Evolutionary conservation across 129 eudicot genomes (phyloP), one percentile per base, ranked within the genome.

Genomic region (Logfia minima): DNA sequence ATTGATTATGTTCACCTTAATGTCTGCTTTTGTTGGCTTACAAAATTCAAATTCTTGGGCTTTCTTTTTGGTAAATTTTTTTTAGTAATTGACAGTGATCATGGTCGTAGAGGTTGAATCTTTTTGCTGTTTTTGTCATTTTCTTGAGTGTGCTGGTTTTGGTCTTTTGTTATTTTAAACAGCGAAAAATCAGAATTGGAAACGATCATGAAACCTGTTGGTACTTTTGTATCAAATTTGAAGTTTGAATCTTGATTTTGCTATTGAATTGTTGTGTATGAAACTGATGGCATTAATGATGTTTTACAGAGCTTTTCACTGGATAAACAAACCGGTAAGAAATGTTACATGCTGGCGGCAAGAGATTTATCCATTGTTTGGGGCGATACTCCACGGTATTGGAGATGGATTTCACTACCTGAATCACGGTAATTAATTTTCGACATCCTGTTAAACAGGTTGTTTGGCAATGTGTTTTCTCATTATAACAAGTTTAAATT

Each of bases 321-420:
- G 75, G 88, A 87, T 1, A 87, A 84, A 76, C 13, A 16, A 75
- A 87, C 66, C 48, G 88, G 86, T 5, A 87, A 84, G 85, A 84
- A 76, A 63, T 79, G 86, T 34, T 84, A 62, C 74, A 84, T 82
- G 86, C 21, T 87, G 37, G 81, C 79, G 71, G 91, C 91, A 31
- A 82, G 79, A 71, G 74, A 80, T 13, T 74, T 87, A 18, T n/a
- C 53, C 1, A 84, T 87, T 18, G 75, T 70, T 62, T 82, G 86
- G 91, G 81, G 83, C 5, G 83, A 84, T 56, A 82, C 77, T 17
- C 83, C 86, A 8, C 29, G 66, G 6, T 84, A 79, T 14, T 87
- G 91, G 91, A 55, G 66, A 75, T 87, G 91, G 91, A 75, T 74
- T 24, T 61, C 85, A 5, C 8, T 76, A 48, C 77, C 87, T 13